Percentiles rank a stretch among this genome's conserved stretches.
These are phyloP conservation scores for Podila minutissima DNA, from an alignment of 192 early-diverging fungal genomes.

Conservation along the genomic window DNA sequence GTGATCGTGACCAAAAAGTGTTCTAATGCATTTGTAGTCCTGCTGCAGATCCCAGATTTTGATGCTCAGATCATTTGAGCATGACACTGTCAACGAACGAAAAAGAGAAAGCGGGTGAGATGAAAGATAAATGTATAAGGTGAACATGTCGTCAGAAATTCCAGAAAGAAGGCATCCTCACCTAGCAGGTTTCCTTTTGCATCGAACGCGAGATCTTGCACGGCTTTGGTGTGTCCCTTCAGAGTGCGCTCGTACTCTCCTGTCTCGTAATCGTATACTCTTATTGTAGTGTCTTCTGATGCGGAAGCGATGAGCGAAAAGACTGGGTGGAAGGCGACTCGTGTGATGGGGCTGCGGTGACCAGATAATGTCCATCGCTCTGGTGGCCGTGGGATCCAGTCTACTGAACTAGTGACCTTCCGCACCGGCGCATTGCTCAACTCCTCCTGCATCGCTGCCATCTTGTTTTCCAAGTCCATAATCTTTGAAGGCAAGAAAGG, in stretches of 20 bases:
- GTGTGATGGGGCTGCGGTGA: conserved; percentile 84
- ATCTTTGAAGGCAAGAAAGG: conserved; percentile 60
- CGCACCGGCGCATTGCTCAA: conserved; percentile 66
- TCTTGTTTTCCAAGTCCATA: conserved; percentile 90
- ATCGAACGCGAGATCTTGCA: conserved; percentile 91
- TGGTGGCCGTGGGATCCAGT: conserved; percentile 89
- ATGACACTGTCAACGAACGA: conserved; percentile 69
- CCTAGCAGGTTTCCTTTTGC: conserved; percentile 83
- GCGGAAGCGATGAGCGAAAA: conserved; percentile 85
- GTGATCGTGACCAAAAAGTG: conserved; percentile 94
- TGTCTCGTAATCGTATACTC: conserved; percentile 94
- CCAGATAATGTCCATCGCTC: conserved; percentile 77
- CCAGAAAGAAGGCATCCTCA: conserved; percentile 42
- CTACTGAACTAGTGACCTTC: conserved; percentile 62
- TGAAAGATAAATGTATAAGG: not conserved
- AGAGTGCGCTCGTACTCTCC: conserved; percentile 92
- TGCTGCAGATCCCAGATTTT: conserved; percentile 92
- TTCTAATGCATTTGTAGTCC: conserved; percentile 83
- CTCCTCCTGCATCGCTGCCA: conserved; percentile 81
- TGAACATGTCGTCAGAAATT: not conserved
- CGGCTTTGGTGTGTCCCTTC: conserved; percentile 95
- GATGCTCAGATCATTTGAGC: conserved; percentile 91
- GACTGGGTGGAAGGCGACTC: conserved; percentile 89
- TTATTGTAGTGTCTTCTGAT: conserved; percentile 92
- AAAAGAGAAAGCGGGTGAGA: not conserved